These are phyloP conservation scores for Lactarius pseudohatsudake DNA, from an alignment of 768 basidiomycete genomes.

Conservation along the genomic window DNA sequence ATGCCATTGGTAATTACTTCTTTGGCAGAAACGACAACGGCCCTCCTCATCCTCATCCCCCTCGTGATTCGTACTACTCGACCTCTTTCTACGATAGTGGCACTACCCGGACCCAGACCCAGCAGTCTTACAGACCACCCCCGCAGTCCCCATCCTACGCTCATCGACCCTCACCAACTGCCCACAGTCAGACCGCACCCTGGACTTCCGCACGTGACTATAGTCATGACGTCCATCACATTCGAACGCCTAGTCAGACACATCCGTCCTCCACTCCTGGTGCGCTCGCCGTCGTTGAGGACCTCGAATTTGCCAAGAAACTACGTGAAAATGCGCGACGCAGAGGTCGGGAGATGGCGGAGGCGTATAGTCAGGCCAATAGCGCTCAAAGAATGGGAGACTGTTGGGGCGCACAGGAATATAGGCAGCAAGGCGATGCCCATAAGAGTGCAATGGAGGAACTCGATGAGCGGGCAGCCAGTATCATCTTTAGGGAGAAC, in stretches of 20 bases:
- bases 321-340: conserved; percentile 8
- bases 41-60: too few species aligned
- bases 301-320: background rate
- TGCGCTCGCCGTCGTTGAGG: background rate
- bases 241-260: background rate
- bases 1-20: background rate
- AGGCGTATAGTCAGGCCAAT: conserved; percentile 1
- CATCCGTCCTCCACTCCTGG: background rate
- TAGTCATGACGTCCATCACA: background rate
- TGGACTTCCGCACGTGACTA: background rate
- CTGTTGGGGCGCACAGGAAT: background rate
- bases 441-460: background rate
- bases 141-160: background rate
- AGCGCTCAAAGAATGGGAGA: background rate
- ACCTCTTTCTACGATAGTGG: background rate
- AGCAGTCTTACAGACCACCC: background rate
- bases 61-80: background rate
- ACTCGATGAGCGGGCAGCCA: conserved; percentile 8
- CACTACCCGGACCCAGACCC: background rate
- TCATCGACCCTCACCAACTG: background rate
- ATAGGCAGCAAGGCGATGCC: background rate
- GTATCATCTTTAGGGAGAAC: conserved; percentile 9
- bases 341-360: background rate
- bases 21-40: background rate
- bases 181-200: background rate